A percentile compares a stretch with the other conserved stretches of the same genome.
These are phyloP conservation scores for Botrytis pseudocinerea DNA, from an alignment of 2,329 filamentous ascomycete genomes.

Conservation along the genomic window DNA sequence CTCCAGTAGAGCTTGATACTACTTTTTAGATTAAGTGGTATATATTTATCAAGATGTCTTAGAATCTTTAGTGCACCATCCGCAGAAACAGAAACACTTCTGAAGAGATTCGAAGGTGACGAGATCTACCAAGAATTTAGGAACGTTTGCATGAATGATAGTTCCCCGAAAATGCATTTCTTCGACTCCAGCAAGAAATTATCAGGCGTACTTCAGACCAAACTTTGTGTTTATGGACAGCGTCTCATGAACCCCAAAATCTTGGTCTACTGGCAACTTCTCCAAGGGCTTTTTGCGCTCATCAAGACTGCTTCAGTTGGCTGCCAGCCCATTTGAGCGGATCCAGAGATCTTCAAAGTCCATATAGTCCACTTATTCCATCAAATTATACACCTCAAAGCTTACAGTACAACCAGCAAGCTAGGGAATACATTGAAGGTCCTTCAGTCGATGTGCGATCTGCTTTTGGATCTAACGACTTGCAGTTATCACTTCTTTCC, in stretches of 20 bases:
- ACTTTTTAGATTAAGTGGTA: neutral
- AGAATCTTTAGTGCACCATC: neutral
- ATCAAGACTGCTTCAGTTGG: neutral
- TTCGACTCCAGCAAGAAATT: neutral
- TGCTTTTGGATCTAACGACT: neutral
- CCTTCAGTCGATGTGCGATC: too few species aligned
- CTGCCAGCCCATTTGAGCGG: accelerated
- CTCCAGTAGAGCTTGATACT: neutral
- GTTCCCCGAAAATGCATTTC: neutral
- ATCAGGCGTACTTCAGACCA: neutral
- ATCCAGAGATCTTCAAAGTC: accelerated
- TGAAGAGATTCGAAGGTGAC: neutral
- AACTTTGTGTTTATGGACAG: neutral
- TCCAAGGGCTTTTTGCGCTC: neutral
- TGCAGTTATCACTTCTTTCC: neutral
- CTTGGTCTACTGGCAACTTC: neutral
- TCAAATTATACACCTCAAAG: neutral
- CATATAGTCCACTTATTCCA: neutral
- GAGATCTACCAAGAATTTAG: neutral
- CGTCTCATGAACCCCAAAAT: neutral
- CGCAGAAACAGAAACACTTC: neutral
- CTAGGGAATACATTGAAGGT: accelerated
- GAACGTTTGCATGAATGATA: neutral
- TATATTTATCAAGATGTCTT: neutral
- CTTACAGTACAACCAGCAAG: neutral